phyloP scores from a whole-genome alignment of 2,329 filamentous ascomycete genomes.

The Alternaria sp. region DNA sequence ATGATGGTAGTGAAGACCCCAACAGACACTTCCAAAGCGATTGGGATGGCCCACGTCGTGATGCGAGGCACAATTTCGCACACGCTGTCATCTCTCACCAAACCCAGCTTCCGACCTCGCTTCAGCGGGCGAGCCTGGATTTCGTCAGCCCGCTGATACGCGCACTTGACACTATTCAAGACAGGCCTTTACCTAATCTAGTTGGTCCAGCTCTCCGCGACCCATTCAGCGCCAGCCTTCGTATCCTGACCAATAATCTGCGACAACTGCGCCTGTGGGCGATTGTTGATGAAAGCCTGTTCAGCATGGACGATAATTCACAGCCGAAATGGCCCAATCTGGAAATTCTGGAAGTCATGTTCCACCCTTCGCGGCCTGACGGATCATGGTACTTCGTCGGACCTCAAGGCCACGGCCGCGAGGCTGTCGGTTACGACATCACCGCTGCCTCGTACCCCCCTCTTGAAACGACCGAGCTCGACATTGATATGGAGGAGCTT shows the following conservation, averaged over 20 bases:
- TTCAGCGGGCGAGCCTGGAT: slow-evolving; percentile 6
- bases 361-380: slow-evolving; percentile 17
- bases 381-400: slow-evolving; percentile 26
- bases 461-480: slow-evolving; percentile 7
- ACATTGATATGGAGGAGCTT: not conserved
- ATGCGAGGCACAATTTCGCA: slow-evolving; percentile 27
- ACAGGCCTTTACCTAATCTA: slow-evolving; percentile 11
- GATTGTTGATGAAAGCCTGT: slow-evolving; percentile 19
- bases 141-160: not conserved
- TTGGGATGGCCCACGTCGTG: slow-evolving; percentile 25
- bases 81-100: slow-evolving; percentile 11
- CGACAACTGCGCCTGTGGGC: slow-evolving; percentile 4
- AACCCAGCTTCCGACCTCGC: slow-evolving; percentile 11
- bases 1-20: not conserved
- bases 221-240: slow-evolving; percentile 25
- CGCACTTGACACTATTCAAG: slow-evolving; percentile 6
- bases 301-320: slow-evolving; percentile 14
- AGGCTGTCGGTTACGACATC: not conserved
- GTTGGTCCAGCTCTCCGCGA: slow-evolving; percentile 13
- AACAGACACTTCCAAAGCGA: slow-evolving; percentile 15
- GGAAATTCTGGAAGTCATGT: slow-evolving; percentile 17
- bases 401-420: slow-evolving; percentile 13
- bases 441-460: slow-evolving; percentile 17
- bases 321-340: slow-evolving; percentile 25
- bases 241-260: slow-evolving; percentile 18